Evolutionary conservation across 2,329 filamentous ascomycete species (phyloP), one percentile per base, ranked within the genome.

Genomic region (Ascochyta pisi): DNA sequence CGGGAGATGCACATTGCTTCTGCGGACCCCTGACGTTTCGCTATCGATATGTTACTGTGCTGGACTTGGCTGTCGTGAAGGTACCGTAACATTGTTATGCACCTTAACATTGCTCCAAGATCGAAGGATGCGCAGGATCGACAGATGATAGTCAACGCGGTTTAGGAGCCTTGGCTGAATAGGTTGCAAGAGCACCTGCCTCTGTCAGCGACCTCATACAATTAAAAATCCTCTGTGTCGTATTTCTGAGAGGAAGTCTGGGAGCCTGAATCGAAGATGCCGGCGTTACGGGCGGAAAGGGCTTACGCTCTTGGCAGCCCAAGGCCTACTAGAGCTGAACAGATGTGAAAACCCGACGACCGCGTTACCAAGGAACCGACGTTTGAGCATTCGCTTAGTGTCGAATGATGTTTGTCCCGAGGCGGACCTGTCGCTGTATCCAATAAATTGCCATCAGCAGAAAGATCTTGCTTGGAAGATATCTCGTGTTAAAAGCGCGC

Each of bases 351-450:
- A 29, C 15, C 33, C 13, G 43, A 24, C 26, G 37, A 42, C 15
- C 10, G 5, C 22, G 10, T 23, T 55, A 24, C 43, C 49, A 45
- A 51, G 43, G 48, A 43, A 26, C 49, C 49, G 9, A 45, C 16
- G 48, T 57, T 57, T 52, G 49, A 51, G 42, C 39, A 29, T n/a
- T 52, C 44, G 49, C 54, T 53, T 52, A 44, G 33, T 34, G 52
- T 48, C 48, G 48, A 48, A 49, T 38, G 35, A 52, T 49, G 44
- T 43, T n/a, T 29, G 27, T 40, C 37, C n/a, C 7, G 27, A 42
- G 31, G 33, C 34, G 53, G 22, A 26, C 39, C 23, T 37, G 23
- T 13, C 19, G 33, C 33, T 52, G 44, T 39, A 29, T 29, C 44
- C 49, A 53, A 49, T 53, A 53, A 39, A 51, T 44, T 34, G n/a